These are phyloP conservation scores for Aspergillus nomiae DNA, from an alignment of 2,329 filamentous ascomycete species.

Conservation along the genomic window DNA sequence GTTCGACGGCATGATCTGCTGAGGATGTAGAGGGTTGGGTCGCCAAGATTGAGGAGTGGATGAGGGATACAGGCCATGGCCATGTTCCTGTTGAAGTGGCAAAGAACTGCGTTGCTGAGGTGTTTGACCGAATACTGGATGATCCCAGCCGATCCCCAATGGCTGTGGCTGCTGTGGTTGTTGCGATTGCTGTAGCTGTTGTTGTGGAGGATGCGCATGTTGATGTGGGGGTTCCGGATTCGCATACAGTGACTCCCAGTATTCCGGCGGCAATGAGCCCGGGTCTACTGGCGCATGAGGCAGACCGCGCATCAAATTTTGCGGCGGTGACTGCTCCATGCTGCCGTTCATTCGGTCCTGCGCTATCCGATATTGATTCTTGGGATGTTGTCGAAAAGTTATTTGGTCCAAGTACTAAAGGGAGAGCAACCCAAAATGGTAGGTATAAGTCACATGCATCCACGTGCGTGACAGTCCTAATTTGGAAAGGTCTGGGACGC, in stretches of 20 bases:
- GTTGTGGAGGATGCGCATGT: slow-evolving; percentile 26
- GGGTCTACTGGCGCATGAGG: slow-evolving; percentile 30
- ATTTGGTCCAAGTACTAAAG: slow-evolving; percentile 3
- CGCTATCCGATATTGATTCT: not conserved
- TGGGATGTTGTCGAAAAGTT: not conserved
- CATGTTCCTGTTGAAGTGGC: slow-evolving; percentile 27
- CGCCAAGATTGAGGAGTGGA: slow-evolving; percentile 37
- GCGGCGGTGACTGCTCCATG: slow-evolving; percentile 40
- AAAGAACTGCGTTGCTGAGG: slow-evolving; percentile 27
- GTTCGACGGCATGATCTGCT: slow-evolving; percentile 23
- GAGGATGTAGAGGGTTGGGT: slow-evolving; percentile 33
- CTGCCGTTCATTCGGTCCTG: slow-evolving; percentile 15
- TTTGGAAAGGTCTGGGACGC: slow-evolving; percentile 15
- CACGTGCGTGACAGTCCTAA: slow-evolving; percentile 20
- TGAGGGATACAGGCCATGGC: slow-evolving; percentile 34
- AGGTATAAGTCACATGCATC: slow-evolving; percentile 21
- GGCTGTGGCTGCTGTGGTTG: slow-evolving; percentile 27
- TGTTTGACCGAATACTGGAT: slow-evolving; percentile 36
- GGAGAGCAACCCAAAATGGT: not conserved
- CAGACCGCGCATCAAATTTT: slow-evolving; percentile 32
- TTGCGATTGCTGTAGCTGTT: slow-evolving; percentile 23
- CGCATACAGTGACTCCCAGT: slow-evolving; percentile 41
- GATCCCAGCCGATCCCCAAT: slow-evolving; percentile 40
- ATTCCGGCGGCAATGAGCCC: slow-evolving; percentile 34
- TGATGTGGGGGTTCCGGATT: slow-evolving; percentile 29